phyloP scores from a whole-genome alignment of 164 flowering plant genomes.

The Cinnamomum micranthum region DNA sequence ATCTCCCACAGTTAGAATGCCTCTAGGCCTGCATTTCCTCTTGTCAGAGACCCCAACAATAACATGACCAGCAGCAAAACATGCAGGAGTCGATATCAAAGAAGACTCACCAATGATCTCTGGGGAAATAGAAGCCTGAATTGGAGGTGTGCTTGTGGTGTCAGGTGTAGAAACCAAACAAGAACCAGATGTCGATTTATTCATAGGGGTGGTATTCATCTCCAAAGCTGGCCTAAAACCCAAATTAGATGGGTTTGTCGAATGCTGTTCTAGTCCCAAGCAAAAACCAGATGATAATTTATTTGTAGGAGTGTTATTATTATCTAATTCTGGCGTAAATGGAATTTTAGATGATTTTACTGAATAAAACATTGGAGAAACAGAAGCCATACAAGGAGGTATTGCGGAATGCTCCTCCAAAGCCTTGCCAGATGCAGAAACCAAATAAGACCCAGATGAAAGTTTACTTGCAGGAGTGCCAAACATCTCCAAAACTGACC shows the following conservation, averaged over 20 bases:
- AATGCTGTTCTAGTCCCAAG: constrained; percentile 14
- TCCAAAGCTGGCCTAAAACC: constrained; percentile 3
- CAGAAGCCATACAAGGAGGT: constrained; percentile 54
- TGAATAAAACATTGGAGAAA: constrained; percentile 28
- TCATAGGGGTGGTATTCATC: constrained; percentile 32
- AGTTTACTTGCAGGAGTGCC: constrained; percentile 36
- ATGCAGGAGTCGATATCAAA: constrained; percentile 34
- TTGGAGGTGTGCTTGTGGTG: constrained; percentile 52
- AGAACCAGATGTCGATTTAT: constrained; percentile 27
- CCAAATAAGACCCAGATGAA: constrained; percentile 22
- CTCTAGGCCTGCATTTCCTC: constrained; percentile 83
- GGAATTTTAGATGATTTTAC: constrained; percentile 9
- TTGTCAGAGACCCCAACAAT: constrained; percentile 74
- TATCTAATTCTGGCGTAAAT: constrained; percentile 12
- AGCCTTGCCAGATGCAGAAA: constrained; percentile 16
- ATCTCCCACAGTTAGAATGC: constrained; percentile 54
- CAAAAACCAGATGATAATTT: constrained; percentile 16
- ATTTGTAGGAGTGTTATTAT: constrained; percentile 2
- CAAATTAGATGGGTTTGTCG: not conserved
- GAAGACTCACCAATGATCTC: constrained; percentile 61
- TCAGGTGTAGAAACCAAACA: constrained; percentile 22
- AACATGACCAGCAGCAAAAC: constrained; percentile 73
- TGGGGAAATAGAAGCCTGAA: constrained; percentile 42
- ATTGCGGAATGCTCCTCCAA: constrained; percentile 22
- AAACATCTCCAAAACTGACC: constrained; percentile 15